A percentile compares a stretch with the other conserved stretches of the same genome.
These are phyloP conservation scores for Spergularia azorica DNA, from an alignment of 179 eudicot species.

Conservation along the genomic window DNA sequence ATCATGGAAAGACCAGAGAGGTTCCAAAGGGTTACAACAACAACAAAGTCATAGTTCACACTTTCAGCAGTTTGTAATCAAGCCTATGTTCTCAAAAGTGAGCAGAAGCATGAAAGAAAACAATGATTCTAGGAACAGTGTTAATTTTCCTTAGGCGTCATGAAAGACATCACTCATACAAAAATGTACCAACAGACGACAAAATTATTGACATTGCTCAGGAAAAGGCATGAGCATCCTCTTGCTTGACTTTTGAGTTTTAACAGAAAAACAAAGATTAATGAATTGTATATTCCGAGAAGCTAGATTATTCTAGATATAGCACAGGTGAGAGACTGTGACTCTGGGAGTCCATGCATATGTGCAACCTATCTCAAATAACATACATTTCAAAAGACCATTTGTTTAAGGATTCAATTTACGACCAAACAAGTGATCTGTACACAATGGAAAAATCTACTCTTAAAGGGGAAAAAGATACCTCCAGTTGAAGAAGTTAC, in stretches of 20 bases:
- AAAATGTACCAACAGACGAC: no score
- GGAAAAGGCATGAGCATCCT: background rate
- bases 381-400: no score
- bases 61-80: no score
- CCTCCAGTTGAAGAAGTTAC: conserved; percentile 20
- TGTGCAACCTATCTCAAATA: no score
- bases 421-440: background rate
- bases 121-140: background rate
- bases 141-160: background rate
- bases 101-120: background rate
- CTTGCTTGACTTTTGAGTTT: background rate
- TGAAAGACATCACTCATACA: no score
- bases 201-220: background rate
- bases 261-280: background rate
- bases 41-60: background rate
- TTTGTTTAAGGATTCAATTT: background rate
- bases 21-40: background rate
- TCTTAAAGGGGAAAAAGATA: background rate
- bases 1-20: background rate
- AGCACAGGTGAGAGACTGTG: background rate
- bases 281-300: background rate
- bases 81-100: no score
- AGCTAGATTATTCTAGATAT: background rate
- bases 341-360: no score
- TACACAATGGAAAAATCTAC: background rate